Evolutionary conservation across 345 rosid species (phyloP).

Genomic region (Eucalyptus pauciflora): DNA sequence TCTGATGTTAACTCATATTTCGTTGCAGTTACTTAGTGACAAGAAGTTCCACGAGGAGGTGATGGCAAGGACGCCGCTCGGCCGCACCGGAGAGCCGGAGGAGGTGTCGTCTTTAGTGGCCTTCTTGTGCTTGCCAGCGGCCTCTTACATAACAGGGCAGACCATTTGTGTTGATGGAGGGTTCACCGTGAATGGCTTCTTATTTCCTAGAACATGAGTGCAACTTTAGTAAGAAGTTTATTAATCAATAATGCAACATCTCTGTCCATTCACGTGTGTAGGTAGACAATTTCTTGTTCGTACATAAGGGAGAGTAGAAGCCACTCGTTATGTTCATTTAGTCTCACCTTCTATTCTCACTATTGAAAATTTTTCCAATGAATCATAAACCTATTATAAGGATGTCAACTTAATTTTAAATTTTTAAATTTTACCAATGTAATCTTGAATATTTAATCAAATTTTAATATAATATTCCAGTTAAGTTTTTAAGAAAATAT

Average conservation of each 20-base stretch:
- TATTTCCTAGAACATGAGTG: not conserved
- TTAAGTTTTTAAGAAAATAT: too few relatives aligned
- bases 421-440: not conserved
- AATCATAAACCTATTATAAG: too few relatives aligned
- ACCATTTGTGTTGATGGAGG: slow-evolving; percentile 6
- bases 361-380: too few relatives aligned
- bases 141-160: slow-evolving; percentile 61
- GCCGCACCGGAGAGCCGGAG: slow-evolving; percentile 33
- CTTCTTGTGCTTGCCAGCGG: slow-evolving; percentile 52
- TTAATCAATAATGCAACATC: not conserved
- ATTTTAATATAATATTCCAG: too few relatives aligned
- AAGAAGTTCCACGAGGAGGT: slow-evolving; percentile 1
- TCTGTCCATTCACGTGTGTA: not conserved
- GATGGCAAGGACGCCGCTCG: slow-evolving; percentile 30
- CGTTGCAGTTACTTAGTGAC: not conserved
- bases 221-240: not conserved
- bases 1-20: not conserved
- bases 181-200: not conserved
- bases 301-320: not conserved
- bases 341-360: not conserved
- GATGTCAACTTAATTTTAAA: too few relatives aligned
- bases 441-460: not conserved
- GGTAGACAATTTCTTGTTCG: not conserved
- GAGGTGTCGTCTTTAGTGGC: slow-evolving; percentile 47
- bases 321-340: not conserved